phyloP scores from a whole-genome alignment of 2,329 filamentous ascomycete genomes.

The Diplocarpon mali region DNA sequence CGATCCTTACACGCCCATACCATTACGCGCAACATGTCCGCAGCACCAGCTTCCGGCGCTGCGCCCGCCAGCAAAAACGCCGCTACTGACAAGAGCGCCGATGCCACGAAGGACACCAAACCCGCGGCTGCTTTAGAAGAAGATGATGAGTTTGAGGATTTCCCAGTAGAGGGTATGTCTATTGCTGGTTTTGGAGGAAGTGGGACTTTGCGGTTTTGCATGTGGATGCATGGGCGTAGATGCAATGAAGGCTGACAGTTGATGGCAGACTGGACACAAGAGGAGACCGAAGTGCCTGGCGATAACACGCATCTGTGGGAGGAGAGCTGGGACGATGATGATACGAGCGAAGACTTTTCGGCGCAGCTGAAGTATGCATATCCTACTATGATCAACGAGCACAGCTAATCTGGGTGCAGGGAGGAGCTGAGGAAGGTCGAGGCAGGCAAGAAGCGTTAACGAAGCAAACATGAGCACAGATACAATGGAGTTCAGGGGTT shows the following conservation, averaged over 20 bases:
- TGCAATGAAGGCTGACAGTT: conserved; percentile 2
- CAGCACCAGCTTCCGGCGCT: conserved; percentile 23
- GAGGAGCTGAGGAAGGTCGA: conserved; percentile 95
- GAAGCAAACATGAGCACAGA: conserved; percentile 17
- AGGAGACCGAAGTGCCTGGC: conserved; percentile 76
- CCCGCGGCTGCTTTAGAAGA: conserved; percentile 65
- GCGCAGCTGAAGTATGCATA: conserved; percentile 74
- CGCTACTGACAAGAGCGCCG: conserved; percentile 21
- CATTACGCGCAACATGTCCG: conserved; percentile 23
- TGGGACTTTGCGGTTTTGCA: background rate
- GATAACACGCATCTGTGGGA: conserved; percentile 86
- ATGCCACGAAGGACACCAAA: conserved; percentile 30
- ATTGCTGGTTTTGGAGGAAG: background rate
- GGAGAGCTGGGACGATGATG: conserved; percentile 99
- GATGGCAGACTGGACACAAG: conserved; percentile 73
- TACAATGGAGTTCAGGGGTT: conserved; percentile 21
- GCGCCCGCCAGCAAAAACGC: conserved; percentile 16
- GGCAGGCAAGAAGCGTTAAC: conserved; percentile 53
- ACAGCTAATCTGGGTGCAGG: conserved; percentile 33
- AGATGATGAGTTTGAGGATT: conserved; percentile 98
- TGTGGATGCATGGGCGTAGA: background rate
- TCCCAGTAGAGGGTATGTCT: conserved; percentile 78
- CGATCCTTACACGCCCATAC: too few relatives aligned
- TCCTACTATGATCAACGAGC: background rate
- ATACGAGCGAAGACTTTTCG: conserved; percentile 93